Percentiles rank a stretch among this genome's conserved stretches.
Conservation (phyloP, 441 rosid genomes). For the Populus tomentosa region DNA sequence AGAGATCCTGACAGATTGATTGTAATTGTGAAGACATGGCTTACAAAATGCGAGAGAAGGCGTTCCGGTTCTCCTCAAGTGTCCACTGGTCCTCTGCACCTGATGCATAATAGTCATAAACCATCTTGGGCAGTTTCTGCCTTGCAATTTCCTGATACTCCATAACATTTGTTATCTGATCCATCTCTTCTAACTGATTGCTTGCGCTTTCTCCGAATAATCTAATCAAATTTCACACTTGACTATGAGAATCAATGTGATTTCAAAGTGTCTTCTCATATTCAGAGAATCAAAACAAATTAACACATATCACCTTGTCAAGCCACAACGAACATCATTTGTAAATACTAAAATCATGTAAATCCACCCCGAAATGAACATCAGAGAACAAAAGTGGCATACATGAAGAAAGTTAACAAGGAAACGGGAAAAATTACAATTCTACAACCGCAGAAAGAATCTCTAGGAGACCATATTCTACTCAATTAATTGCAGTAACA, state of each 20-base stretch:
- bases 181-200: constrained; percentile 40
- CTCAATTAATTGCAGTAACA: background rate
- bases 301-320: background rate
- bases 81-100: constrained; percentile 99
- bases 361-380: background rate
- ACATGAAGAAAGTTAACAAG: background rate
- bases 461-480: background rate
- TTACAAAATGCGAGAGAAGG: constrained; percentile 87
- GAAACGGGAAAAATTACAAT: too few relatives aligned
- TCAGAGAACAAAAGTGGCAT: background rate
- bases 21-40: constrained; percentile 13
- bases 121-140: constrained; percentile 91
- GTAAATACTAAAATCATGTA: background rate
- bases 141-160: constrained; percentile 85
- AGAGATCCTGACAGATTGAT: too few relatives aligned
- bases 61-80: constrained; percentile 74
- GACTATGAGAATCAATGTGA: background rate
- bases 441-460: background rate
- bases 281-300: background rate
- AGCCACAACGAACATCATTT: background rate
- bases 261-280: background rate
- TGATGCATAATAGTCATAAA: constrained; percentile 87
- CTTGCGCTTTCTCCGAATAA: background rate
- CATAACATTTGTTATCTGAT: constrained; percentile 71
- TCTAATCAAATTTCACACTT: constrained; percentile 1